Base-by-base conservation (phyloP, 1,284 basidiomycete genomes). In the Pseudozyma tsukubaensis region DNA sequence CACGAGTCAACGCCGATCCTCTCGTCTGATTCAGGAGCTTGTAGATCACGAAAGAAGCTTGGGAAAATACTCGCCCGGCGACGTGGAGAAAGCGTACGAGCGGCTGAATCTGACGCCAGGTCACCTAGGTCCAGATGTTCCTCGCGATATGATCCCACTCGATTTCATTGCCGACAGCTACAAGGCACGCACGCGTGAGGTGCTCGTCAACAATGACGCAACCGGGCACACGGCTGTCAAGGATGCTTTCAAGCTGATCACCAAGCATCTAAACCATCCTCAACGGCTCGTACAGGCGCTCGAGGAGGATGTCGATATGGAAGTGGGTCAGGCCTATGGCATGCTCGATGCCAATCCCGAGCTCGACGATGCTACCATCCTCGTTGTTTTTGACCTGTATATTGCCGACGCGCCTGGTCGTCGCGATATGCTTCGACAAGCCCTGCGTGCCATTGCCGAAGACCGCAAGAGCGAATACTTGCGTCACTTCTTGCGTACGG, bases 301-400 rank as follows among this genome's bases (percentile, higher is more conserved):
- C 14, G 50, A 66, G 12, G 60, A 68, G 24, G 53, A 57, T 11
- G 55, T 76, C 39, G 69, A 72, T 6, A 76, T 93, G 89, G 90
- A 89, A 45, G 89, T 90, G 7, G 89, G 89, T 42, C 87, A 88
- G 73, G 93, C 93, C 24, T 93, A 92, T 80, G 86, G 87, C 57
- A 89, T 90, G 43, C 86, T 95, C 45, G 92, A 92, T 70, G 87
- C 91, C 42, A 89, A 90, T 8, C 85, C 86, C 51, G 90, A 90
- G 14, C 87, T 90, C 8, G 92, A 93, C 53, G 93, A 95, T 58
- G 85, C 87, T 12, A 91, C 92, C 88, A 81, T 94, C 36, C 87
- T 92, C 55, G 90, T 90, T 2, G 88, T 93, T 10, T 94, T 88
- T 80, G 85, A 87, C 48, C 88, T 94, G 9, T 82, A 94, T 91